Base-by-base conservation (phyloP, 2,329 filamentous ascomycete genomes). In the Hypoxylon sp. region DNA sequence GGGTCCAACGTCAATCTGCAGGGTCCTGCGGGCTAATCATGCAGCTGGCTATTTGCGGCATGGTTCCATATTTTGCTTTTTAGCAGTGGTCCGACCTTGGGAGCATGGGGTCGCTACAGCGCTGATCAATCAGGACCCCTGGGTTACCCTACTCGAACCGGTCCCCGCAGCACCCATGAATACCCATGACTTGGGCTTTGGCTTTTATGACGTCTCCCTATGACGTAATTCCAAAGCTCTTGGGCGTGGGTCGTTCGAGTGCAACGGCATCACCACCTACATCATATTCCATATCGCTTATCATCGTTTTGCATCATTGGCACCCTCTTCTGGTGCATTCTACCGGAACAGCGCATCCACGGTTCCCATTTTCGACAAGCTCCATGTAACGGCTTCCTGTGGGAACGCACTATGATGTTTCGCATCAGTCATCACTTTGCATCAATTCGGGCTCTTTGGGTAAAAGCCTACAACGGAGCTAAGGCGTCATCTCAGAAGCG, bases 1-100 rank as follows among this genome's bases (percentile, higher is more conserved):
- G 74, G 71, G 74, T 75, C 74, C 73, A 75, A 72, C 70, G 59
- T 73, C 70, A 67, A 71, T 74, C 72, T 72, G 74, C 75, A 77
- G 75, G 75, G 75, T 71, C 75, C 73, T 75, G 73, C 67, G 70
- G 70, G 70, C 61, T 63, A 67, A 54, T 19, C 31, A 65, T 61
- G 69, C 69, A 67, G 10, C 61, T 63, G 60, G 63, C 69, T 65
- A 67, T 67, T 71, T 70, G 52, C 54, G 66, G 69, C 66, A 71
- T 71, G 61, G 61, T 63, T 37, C 51, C 29, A 31, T 31, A 37
- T 10, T 44, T n/a, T 22, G 14, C 8, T 10, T 24, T 59, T 51
- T 57, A 58, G 58, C 50, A 51, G 50, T 65, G 53, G 61, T 37
- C 54, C 68, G 62, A 51, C 54, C 17, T 60, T 51, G 33, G 48